Percentiles rank a stretch among this genome's conserved stretches.
Evolutionary conservation across 192 early-diverging fungal genomes (phyloP).

Genomic region (Backusella tuberculispora): DNA sequence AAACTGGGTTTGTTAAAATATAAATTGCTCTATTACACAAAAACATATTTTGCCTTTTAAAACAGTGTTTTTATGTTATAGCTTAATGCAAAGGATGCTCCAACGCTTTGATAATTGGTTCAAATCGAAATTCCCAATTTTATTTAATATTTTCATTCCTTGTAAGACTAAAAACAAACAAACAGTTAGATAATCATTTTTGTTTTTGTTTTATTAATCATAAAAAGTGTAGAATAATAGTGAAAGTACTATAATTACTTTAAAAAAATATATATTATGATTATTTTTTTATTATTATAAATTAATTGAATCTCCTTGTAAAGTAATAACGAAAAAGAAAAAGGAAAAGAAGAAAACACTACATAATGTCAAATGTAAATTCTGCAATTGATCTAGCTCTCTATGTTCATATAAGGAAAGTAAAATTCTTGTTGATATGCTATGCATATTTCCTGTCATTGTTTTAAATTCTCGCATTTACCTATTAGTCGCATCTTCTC

Average conservation of each 20-base stretch:
- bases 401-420: background rate
- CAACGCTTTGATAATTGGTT: background rate
- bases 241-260: background rate
- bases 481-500: background rate
- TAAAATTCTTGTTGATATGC: background rate
- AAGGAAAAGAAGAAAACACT: background rate
- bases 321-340: background rate
- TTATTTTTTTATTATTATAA: background rate
- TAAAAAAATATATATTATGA: background rate
- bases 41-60: background rate
- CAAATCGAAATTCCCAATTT: background rate
- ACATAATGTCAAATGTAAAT: background rate
- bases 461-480: constrained; percentile 2
- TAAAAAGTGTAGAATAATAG: background rate
- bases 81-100: background rate
- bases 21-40: background rate
- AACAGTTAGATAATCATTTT: background rate
- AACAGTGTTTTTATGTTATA: background rate
- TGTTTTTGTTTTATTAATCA: background rate
- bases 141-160: background rate
- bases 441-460: constrained; percentile 12
- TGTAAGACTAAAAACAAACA: background rate
- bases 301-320: background rate
- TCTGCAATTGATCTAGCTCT: background rate
- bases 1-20: background rate